Percentiles rank a stretch among this genome's conserved stretches.
phyloP scores from a whole-genome alignment of 2,329 filamentous ascomycete species.

The Microcera coccophila region DNA sequence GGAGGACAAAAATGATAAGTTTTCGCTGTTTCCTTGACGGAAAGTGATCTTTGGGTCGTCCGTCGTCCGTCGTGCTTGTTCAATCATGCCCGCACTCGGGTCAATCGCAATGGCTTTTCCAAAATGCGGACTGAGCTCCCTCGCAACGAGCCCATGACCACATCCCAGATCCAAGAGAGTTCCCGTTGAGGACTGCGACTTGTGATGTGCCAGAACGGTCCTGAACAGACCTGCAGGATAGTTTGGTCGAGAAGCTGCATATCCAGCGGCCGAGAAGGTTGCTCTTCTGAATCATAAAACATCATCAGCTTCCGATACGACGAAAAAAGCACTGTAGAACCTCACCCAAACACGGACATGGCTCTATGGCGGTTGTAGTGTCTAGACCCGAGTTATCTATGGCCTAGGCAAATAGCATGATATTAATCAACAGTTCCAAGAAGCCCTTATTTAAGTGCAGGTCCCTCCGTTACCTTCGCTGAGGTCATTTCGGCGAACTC shows the following conservation, averaged over 20 bases:
- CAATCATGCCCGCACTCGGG: slow-evolving; percentile 55
- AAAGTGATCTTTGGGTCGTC: slow-evolving; percentile 45
- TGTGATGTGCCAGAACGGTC: slow-evolving; percentile 52
- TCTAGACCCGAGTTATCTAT: too few relatives aligned
- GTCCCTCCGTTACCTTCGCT: too few relatives aligned
- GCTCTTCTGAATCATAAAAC: slow-evolving; percentile 53
- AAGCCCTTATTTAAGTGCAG: too few relatives aligned
- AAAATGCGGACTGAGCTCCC: slow-evolving; percentile 52
- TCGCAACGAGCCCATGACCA: slow-evolving; percentile 57
- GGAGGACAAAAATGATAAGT: slow-evolving; percentile 47
- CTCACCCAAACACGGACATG: slow-evolving; percentile 27
- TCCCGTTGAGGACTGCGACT: slow-evolving; percentile 28
- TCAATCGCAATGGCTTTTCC: slow-evolving; percentile 50
- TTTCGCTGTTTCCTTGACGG: slow-evolving; percentile 49
- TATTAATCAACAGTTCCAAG: too few relatives aligned
- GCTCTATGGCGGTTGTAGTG: too few relatives aligned
- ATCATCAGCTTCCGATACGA: background rate
- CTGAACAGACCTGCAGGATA: slow-evolving; percentile 55
- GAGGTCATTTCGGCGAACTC: too few relatives aligned
- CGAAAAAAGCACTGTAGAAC: too few relatives aligned
- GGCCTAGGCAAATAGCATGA: too few relatives aligned
- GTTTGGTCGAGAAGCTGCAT: slow-evolving; percentile 56
- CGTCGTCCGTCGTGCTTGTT: slow-evolving; percentile 44
- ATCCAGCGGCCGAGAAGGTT: slow-evolving; percentile 53
- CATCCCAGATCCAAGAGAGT: slow-evolving; percentile 58